These are phyloP conservation scores for Starmerella riodocensis DNA, from an alignment of 805 yeast genomes.

Conservation along the genomic window DNA sequence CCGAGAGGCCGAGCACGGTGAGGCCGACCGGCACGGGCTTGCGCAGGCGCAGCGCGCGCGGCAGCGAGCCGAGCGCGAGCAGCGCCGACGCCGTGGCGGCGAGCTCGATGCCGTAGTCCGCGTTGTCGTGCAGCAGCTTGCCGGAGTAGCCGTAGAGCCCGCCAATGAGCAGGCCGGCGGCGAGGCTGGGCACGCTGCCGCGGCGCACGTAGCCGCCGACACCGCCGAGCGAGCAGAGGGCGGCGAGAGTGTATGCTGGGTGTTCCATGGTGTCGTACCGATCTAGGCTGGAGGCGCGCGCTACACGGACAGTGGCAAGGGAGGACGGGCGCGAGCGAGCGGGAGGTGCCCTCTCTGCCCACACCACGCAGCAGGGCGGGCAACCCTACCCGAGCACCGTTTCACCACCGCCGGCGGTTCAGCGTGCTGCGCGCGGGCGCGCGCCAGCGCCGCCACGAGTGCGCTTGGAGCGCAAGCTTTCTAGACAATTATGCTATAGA, in stretches of 20 bases:
- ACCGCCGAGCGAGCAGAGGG: slow-evolving; percentile 58
- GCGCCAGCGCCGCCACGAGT: too few relatives aligned
- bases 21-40: slow-evolving; percentile 68
- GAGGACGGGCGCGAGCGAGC: too few relatives aligned
- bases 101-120: slow-evolving; percentile 66
- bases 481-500: too few relatives aligned
- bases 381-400: too few relatives aligned
- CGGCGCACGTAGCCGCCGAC: slow-evolving; percentile 54
- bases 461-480: too few relatives aligned
- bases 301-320: too few relatives aligned
- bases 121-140: slow-evolving; percentile 56
- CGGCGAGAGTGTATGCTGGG: slow-evolving; percentile 61
- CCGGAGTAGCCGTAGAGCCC: slow-evolving; percentile 33
- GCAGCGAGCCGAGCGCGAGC: slow-evolving; percentile 57
- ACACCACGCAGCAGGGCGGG: too few relatives aligned
- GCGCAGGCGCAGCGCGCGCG: slow-evolving; percentile 48
- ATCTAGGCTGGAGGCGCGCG: neutral
- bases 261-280: slow-evolving; percentile 44
- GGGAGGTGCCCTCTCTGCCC: too few relatives aligned
- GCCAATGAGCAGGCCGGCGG: slow-evolving; percentile 49
- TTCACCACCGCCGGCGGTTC: too few relatives aligned
- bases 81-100: slow-evolving; percentile 62
- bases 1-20: slow-evolving; percentile 47
- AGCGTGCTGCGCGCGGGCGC: too few relatives aligned
- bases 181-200: slow-evolving; percentile 64